Evolutionary conservation across 768 basidiomycete genomes (phyloP).

Genomic region (Naganishia friedmannii): DNA sequence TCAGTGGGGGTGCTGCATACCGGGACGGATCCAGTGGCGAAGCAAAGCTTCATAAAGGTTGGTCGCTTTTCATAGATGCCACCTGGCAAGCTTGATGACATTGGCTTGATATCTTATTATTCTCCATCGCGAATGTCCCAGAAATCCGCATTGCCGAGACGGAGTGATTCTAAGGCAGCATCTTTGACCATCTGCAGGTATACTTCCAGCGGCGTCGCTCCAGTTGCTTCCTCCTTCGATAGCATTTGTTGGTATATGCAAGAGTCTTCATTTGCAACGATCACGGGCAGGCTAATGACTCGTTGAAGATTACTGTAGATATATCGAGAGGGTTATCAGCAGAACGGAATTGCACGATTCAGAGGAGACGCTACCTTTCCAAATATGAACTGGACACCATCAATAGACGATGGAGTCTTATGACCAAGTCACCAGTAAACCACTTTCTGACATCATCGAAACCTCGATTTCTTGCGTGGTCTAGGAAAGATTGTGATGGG

Average conservation of each 20-base stretch:
- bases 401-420: slow-evolving; percentile 74
- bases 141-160: slow-evolving; percentile 32
- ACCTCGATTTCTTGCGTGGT: slow-evolving; percentile 10
- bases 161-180: slow-evolving; percentile 69
- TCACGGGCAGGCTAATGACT: slow-evolving; percentile 71
- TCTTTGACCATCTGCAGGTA: slow-evolving; percentile 72
- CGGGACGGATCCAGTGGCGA: too few relatives aligned
- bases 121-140: neutral
- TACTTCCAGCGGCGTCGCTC: slow-evolving; percentile 64
- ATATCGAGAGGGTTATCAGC: neutral
- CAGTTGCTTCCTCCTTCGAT: slow-evolving; percentile 43
- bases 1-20: too few relatives aligned
- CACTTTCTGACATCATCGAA: slow-evolving; percentile 56
- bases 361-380: slow-evolving; percentile 57
- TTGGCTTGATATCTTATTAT: neutral
- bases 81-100: too few relatives aligned
- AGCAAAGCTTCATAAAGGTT: too few relatives aligned
- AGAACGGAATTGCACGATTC: neutral
- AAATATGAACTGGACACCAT: slow-evolving; percentile 42
- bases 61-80: too few relatives aligned
- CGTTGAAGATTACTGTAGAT: slow-evolving; percentile 62
- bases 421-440: slow-evolving; percentile 82
- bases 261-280: slow-evolving; percentile 83
- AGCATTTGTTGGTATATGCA: slow-evolving; percentile 82
- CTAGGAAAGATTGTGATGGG: neutral